phyloP scores from a whole-genome alignment of 176 grass and related monocot genomes.

The Calamus simplicifolius region DNA sequence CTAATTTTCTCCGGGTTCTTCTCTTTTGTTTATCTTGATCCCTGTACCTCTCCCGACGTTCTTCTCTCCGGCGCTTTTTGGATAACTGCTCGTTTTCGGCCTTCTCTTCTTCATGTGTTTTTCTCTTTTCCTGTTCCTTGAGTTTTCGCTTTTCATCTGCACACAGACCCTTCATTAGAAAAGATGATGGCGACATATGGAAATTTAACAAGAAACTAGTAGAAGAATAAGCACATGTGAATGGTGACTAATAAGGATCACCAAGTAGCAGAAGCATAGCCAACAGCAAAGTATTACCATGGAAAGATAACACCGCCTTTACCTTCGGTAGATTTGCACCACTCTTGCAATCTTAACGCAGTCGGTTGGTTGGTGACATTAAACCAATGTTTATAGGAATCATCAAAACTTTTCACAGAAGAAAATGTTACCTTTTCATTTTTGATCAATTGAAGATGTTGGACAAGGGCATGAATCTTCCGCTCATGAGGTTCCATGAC shows the following conservation, averaged over 20 bases:
- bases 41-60: constrained; percentile 70
- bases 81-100: constrained; percentile 53
- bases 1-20: constrained; percentile 34
- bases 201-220: neutral
- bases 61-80: constrained; percentile 76
- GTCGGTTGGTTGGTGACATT: no score
- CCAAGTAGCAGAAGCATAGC: neutral
- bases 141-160: constrained; percentile 66
- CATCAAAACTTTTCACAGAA: neutral
- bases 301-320: no score
- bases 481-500: constrained; percentile 62
- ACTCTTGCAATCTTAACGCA: no score
- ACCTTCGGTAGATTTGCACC: no score
- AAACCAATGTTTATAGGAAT: neutral
- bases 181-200: no score
- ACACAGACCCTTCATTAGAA: neutral
- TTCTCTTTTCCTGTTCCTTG: constrained; percentile 65
- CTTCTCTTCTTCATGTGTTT: constrained; percentile 64
- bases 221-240: no score
- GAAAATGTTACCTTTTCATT: constrained; percentile 61
- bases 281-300: no score
- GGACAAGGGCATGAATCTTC: constrained; percentile 41
- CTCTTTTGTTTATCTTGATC: constrained; percentile 79
- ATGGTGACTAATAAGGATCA: neutral
- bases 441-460: constrained; percentile 51